Conservation (phyloP, 2,329 filamentous ascomycete species). For the Phaeosphaeriaceae sp. region DNA sequence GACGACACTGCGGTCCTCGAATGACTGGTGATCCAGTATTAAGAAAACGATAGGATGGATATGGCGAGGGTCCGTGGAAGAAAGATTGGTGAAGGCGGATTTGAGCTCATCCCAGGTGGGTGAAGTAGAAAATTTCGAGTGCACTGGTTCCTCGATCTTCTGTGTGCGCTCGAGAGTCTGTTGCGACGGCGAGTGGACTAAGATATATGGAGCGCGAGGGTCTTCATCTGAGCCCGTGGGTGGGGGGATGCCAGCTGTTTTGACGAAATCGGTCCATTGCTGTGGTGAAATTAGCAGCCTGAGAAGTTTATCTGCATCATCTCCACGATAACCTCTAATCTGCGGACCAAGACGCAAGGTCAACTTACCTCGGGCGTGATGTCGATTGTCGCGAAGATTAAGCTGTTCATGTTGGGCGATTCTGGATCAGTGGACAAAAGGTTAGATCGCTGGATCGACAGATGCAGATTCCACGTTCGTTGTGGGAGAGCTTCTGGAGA, state of each 20-base stretch:
- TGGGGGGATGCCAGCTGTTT: neutral
- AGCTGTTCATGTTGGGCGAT: neutral
- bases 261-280: neutral
- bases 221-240: neutral
- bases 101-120: constrained; percentile 4
- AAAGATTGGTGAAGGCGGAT: neutral
- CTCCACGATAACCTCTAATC: no score
- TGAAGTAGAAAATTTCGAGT: constrained; percentile 5
- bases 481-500: no score
- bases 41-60: constrained; percentile 2
- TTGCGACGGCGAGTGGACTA: neutral
- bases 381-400: neutral
- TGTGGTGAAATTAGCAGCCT: no score
- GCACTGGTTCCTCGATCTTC: constrained; percentile 3
- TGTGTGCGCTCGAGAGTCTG: neutral
- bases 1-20: constrained; percentile 9
- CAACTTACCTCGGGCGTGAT: neutral
- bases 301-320: no score
- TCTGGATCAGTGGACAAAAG: no score
- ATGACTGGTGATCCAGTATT: constrained; percentile 12
- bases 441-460: no score
- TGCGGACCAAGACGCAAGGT: no score
- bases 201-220: neutral
- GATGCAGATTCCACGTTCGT: no score
- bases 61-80: neutral